Evolutionary conservation across 176 grass and related monocot species (phyloP), one percentile per base, ranked within the genome.

Genomic region (Pharus latifolius): DNA sequence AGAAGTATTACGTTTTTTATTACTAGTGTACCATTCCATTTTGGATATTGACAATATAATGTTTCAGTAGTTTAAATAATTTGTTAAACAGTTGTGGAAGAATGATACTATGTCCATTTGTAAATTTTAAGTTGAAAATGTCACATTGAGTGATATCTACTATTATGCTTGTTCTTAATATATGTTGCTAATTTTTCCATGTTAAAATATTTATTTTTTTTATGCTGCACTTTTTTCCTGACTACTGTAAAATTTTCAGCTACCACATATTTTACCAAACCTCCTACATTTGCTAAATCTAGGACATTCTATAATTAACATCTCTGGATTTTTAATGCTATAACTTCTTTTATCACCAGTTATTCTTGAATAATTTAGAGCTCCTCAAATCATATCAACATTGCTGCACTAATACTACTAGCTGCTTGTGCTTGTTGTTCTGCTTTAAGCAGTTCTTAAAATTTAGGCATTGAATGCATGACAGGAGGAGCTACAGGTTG

Each of bases 401-500:
- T 5, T 51, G 20, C 17, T 37, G 1, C 3, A 69, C 11, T 6
- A 38, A 38, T 51, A 9, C n/a, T 69, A 6, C 49, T n/a, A 5
- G 19, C 20, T 74, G 9, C 35, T 9, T 38, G 35, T 25, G 17
- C 42, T 46, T 50, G 16, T 52, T 59, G 27, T 60, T n/a, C n/a
- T 38, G 4, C 35, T 38, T 5, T 38, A 38, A 38, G 35, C 8
- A 9, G 9, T 38, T 38, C 6, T 38, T 38, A 9, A 38, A 5
- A 38, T 38, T 38, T 9, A 38, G 35, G 9, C 35, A 38, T 9
- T 38, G 6, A 38, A 10, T 60, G n/a, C 12, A 59, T 84, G 27
- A 56, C 87, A 96, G 87, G 87, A 90, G 58, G 89, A 89, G 59
- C 70, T 86, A 30, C 69, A 44, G 49, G 65, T 86, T 68, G 79